Percentiles rank a stretch among this genome's conserved stretches.
Conservation (phyloP, 2,329 filamentous ascomycete genomes). For the Alternaria sp. region DNA sequence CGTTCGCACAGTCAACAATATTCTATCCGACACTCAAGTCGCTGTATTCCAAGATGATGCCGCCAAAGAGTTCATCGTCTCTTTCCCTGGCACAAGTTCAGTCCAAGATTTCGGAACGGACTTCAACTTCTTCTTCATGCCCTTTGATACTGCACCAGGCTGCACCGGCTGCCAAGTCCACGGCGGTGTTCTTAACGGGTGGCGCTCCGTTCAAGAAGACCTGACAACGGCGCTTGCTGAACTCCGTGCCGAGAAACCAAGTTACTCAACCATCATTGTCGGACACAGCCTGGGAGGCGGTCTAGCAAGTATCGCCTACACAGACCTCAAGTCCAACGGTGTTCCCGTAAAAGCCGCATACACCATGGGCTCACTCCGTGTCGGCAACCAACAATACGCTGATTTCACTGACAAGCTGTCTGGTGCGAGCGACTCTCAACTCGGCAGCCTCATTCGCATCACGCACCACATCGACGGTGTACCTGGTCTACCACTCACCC, state of each 20-base stretch:
- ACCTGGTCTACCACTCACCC: slow-evolving; percentile 68
- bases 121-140: slow-evolving; percentile 19
- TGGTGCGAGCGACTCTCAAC: slow-evolving; percentile 52
- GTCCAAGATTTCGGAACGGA: slow-evolving; percentile 24
- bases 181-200: slow-evolving; percentile 65
- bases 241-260: slow-evolving; percentile 58
- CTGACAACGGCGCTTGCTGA: slow-evolving; percentile 55
- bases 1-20: slow-evolving; percentile 13
- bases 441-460: slow-evolving; percentile 66
- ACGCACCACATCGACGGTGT: slow-evolving; percentile 74
- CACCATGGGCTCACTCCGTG: slow-evolving; percentile 65
- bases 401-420: slow-evolving; percentile 58
- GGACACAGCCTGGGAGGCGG: slow-evolving; percentile 75
- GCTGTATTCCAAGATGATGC: slow-evolving; percentile 24
- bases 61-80: slow-evolving; percentile 22
- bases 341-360: slow-evolving; percentile 18
- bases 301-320: slow-evolving; percentile 64
- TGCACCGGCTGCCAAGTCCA: slow-evolving; percentile 62
- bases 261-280: slow-evolving; percentile 63
- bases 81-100: slow-evolving; percentile 22
- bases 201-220: slow-evolving; percentile 59
- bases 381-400: slow-evolving; percentile 66
- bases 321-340: slow-evolving; percentile 18
- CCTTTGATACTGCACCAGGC: slow-evolving; percentile 15
- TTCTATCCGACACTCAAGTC: slow-evolving; percentile 21